Conservation (phyloP, 164 flowering plant species). For the Tetrastigma voinierianum region DNA sequence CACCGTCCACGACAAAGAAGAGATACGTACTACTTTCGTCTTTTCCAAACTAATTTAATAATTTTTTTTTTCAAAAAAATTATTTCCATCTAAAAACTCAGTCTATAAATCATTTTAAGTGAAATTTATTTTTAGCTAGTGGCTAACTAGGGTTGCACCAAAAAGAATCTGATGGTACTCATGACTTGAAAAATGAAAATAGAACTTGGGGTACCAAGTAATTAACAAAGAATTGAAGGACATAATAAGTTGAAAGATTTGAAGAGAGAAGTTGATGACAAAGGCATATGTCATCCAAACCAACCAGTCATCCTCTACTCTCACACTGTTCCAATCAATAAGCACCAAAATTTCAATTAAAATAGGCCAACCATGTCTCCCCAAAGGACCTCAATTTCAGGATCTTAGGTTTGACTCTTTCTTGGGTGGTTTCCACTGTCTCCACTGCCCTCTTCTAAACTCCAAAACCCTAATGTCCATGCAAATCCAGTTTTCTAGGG, state of each 20-base stretch:
- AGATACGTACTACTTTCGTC: too few species aligned
- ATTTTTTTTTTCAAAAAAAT: too few species aligned
- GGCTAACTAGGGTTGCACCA: too few species aligned
- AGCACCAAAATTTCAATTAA: slow-evolving; percentile 3
- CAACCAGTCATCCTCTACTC: slow-evolving; percentile 7
- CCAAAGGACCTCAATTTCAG: slow-evolving; percentile 33
- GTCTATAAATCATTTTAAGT: too few species aligned
- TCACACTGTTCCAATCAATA: background rate
- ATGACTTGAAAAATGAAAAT: too few species aligned
- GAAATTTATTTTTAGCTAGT: too few species aligned
- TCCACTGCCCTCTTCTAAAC: slow-evolving; percentile 5
- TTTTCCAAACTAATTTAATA: too few species aligned
- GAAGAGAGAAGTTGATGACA: too few species aligned
- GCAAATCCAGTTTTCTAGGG: slow-evolving; percentile 16
- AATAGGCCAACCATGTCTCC: slow-evolving; percentile 7
- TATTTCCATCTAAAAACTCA: too few species aligned
- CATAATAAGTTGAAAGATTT: background rate
- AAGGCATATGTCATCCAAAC: background rate
- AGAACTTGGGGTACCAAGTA: background rate
- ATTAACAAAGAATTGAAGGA: background rate
- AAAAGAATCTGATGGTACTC: too few species aligned
- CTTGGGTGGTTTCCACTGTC: background rate
- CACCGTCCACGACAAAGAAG: too few species aligned
- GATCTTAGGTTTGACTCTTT: slow-evolving; percentile 31
- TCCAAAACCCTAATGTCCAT: slow-evolving; percentile 13